Conservation (phyloP, 495 filamentous ascomycete genomes). For the Penicillium turbatum region DNA sequence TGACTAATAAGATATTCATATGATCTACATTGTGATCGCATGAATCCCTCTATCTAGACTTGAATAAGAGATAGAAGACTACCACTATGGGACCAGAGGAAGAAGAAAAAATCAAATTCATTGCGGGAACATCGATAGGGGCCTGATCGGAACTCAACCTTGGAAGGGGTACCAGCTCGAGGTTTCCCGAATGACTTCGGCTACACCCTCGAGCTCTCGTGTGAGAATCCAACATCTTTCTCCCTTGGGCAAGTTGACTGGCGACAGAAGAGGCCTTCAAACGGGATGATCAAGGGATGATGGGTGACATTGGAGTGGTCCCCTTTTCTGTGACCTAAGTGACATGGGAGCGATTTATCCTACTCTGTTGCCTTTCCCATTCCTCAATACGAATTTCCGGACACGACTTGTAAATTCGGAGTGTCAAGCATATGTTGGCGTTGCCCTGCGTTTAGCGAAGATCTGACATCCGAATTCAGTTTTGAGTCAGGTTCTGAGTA, state of each 20-base stretch:
- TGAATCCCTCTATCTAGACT: neutral
- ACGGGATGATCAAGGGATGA: neutral
- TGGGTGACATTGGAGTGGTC: neutral
- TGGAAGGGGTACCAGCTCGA: neutral
- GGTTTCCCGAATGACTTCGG: neutral
- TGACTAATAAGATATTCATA: no score
- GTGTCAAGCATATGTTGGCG: neutral
- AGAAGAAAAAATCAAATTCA: no score
- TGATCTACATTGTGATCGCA: no score
- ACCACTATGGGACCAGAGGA: no score
- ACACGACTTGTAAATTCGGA: neutral
- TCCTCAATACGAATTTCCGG: neutral
- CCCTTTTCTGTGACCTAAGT: neutral
- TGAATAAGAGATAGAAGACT: no score
- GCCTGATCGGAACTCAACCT: no score
- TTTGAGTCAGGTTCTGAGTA: neutral
- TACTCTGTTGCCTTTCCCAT: neutral
- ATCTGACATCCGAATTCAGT: slow-evolving; percentile 1
- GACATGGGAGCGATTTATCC: neutral
- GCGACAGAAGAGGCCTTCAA: neutral
- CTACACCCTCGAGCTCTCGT: neutral
- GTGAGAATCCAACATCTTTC: neutral
- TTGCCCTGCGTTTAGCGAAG: neutral
- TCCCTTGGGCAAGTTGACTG: neutral
- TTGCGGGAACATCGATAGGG: no score